phyloP scores from a whole-genome alignment of 805 yeast species.

The Ogataea haglerorum region DNA sequence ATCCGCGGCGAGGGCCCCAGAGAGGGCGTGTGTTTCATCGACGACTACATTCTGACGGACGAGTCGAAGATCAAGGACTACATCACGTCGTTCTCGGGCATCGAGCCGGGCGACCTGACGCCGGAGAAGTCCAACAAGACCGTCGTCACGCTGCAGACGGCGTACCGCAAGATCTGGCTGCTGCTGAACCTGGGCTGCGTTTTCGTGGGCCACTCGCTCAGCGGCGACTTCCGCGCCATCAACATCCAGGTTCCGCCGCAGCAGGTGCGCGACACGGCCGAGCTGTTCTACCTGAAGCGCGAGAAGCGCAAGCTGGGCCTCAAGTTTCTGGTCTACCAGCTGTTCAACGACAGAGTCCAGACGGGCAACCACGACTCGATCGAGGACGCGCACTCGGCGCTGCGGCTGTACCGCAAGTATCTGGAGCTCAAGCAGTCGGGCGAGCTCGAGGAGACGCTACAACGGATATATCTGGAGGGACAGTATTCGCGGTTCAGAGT shows the following conservation, averaged over 20 bases:
- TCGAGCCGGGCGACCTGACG: slow-evolving; percentile 85
- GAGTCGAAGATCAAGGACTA: slow-evolving; percentile 70
- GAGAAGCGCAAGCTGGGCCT: slow-evolving; percentile 76
- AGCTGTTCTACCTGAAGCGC: slow-evolving; percentile 69
- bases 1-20: slow-evolving; percentile 67
- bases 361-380: slow-evolving; percentile 95
- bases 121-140: slow-evolving; percentile 60
- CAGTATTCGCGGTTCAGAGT: slow-evolving; percentile 50
- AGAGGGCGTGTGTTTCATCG: slow-evolving; percentile 79
- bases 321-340: slow-evolving; percentile 79
- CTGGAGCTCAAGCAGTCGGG: slow-evolving; percentile 57
- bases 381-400: slow-evolving; percentile 90
- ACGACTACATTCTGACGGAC: slow-evolving; percentile 81
- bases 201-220: slow-evolving; percentile 92
- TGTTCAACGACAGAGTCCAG: slow-evolving; percentile 75
- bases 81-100: slow-evolving; percentile 89
- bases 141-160: slow-evolving; percentile 74
- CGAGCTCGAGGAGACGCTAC: slow-evolving; percentile 57
- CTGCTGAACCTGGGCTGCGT: slow-evolving; percentile 83
- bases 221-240: slow-evolving; percentile 89
- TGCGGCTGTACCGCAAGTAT: slow-evolving; percentile 70
- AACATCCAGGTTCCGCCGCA: slow-evolving; percentile 80
- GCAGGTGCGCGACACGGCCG: slow-evolving; percentile 89
- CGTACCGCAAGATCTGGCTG: slow-evolving; percentile 88
- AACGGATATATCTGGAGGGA: slow-evolving; percentile 70